Evolutionary conservation across 495 filamentous ascomycete genomes (phyloP).

Genomic region (Lasiosphaeria hispida): DNA sequence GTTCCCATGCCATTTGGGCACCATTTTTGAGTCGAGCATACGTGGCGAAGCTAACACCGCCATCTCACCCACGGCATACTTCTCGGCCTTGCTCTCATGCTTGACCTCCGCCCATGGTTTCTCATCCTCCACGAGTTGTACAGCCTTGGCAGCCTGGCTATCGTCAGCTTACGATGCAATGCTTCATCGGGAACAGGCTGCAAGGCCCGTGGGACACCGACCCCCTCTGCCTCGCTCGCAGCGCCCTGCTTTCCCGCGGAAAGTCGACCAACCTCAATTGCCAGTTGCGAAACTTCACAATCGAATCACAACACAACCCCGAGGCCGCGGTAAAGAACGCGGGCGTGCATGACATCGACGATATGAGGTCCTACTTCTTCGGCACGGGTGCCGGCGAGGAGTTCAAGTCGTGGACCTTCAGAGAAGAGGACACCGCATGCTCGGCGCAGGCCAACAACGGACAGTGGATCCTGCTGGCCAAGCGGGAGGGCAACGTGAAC

Average conservation of each 20-base stretch:
- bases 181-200: not conserved
- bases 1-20: too few species aligned
- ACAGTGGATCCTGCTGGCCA: not conserved
- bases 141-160: too few species aligned
- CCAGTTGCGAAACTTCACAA: not conserved
- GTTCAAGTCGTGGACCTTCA: not conserved
- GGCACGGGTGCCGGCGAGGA: not conserved
- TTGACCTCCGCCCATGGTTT: too few species aligned
- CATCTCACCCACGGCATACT: too few species aligned
- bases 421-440: not conserved
- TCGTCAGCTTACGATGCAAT: not conserved
- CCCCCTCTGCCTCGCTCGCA: not conserved
- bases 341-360: not conserved
- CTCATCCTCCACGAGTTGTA: too few species aligned
- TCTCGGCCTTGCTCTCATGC: too few species aligned
- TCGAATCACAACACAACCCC: not conserved
- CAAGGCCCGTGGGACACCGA: constrained; percentile 1
- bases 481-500: constrained; percentile 2
- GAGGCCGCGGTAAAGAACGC: not conserved
- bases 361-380: constrained; percentile 1
- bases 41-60: too few species aligned
- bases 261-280: not conserved
- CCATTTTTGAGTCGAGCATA: too few species aligned
- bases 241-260: not conserved
- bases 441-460: not conserved